A percentile compares a stretch with the other conserved stretches of the same genome.
phyloP scores from a whole-genome alignment of 139 green algal genomes.

The Asterochloris sp. region DNA sequence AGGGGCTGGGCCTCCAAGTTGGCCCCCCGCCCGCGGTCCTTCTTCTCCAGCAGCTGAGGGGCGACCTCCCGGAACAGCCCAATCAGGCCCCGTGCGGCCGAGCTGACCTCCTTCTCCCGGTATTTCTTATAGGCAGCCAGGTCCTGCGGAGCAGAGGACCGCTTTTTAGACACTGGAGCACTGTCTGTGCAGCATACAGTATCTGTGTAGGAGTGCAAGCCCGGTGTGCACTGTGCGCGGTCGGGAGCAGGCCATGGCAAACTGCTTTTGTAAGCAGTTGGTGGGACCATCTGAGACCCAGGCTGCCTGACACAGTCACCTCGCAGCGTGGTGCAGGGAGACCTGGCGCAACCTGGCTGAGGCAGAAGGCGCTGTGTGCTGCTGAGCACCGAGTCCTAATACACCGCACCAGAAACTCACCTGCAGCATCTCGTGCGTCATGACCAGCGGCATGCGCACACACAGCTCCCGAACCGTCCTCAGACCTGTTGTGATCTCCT shows the following conservation, averaged over 20 bases:
- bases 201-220: too few species aligned
- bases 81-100: slow-evolving; percentile 77
- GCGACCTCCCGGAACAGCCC: slow-evolving; percentile 87
- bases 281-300: too few species aligned
- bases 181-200: too few species aligned
- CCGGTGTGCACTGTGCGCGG: too few species aligned
- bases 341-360: too few species aligned
- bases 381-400: too few species aligned
- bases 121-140: slow-evolving; percentile 84
- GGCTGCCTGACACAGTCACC: not conserved
- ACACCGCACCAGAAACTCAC: slow-evolving; percentile 21
- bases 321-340: too few species aligned
- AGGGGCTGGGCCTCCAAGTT: slow-evolving; percentile 51
- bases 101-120: slow-evolving; percentile 83
- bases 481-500: slow-evolving; percentile 85
- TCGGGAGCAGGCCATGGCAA: too few species aligned
- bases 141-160: slow-evolving; percentile 42
- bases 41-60: slow-evolving; percentile 87
- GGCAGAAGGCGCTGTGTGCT: too few species aligned
- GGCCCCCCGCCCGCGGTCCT: slow-evolving; percentile 79
- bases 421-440: slow-evolving; percentile 84
- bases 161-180: too few species aligned
- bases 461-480: slow-evolving; percentile 93
- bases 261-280: too few species aligned
- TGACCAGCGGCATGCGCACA: slow-evolving; percentile 78